Percentiles rank a stretch among this genome's conserved stretches.
Conservation (phyloP, 257 asterid species). For the Ehretia macrophylla region DNA sequence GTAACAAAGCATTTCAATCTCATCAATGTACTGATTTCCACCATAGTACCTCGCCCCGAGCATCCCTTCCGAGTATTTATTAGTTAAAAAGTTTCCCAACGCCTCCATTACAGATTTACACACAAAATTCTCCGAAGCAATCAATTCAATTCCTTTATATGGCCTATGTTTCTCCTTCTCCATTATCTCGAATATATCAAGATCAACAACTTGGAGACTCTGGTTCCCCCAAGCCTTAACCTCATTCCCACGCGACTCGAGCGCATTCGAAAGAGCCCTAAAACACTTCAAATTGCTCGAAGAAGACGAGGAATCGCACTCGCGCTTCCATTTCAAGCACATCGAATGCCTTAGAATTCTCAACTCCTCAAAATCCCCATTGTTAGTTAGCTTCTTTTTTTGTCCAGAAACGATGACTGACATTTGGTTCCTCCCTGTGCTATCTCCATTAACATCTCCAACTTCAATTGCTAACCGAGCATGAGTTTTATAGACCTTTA, state of each 20-base stretch:
- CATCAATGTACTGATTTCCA: conserved; percentile 79
- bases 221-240: conserved; percentile 90
- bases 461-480: no score
- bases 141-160: no score
- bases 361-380: conserved; percentile 48
- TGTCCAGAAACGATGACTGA: no score
- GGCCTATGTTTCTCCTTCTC: no score
- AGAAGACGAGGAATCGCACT: conserved; percentile 36
- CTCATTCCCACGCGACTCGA: conserved; percentile 48
- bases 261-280: conserved; percentile 30
- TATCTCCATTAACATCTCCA: no score
- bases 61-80: conserved; percentile 82
- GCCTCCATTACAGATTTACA: conserved; percentile 85
- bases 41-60: conserved; percentile 80
- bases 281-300: conserved; percentile 21
- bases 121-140: conserved; percentile 79
- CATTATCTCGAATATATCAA: no score
- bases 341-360: conserved; percentile 61
- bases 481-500: no score
- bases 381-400: no score
- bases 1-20: no score
- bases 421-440: no score
- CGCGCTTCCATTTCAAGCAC: conserved; percentile 63
- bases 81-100: conserved; percentile 78
- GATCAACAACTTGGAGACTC: conserved; percentile 61